phyloP scores from a whole-genome alignment of 192 early-diverging fungal species.

The Linnemannia elongata region DNA sequence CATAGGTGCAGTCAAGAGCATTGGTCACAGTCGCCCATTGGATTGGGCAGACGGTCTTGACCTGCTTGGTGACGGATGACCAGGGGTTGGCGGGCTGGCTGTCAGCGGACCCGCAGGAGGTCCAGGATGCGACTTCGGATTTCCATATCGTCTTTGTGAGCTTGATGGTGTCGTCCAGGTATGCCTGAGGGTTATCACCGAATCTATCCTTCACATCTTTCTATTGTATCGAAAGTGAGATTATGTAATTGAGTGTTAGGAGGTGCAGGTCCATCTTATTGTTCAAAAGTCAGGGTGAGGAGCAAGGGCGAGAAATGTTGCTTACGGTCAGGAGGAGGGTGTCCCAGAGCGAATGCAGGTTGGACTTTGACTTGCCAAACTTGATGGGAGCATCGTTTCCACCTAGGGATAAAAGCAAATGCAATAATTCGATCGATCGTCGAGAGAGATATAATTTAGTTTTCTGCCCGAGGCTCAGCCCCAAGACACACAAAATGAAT shows the following conservation, averaged over 20 bases:
- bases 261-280: not conserved
- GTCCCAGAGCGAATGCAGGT: constrained; percentile 57
- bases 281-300: not conserved
- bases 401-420: not conserved
- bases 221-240: constrained; percentile 12
- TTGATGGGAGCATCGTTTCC: constrained; percentile 49
- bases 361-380: constrained; percentile 42
- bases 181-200: constrained; percentile 35
- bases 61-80: constrained; percentile 12
- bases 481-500: not conserved
- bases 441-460: not conserved
- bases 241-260: not conserved
- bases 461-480: not conserved
- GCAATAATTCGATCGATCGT: not conserved
- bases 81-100: constrained; percentile 29
- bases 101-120: constrained; percentile 22
- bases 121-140: constrained; percentile 29
- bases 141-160: constrained; percentile 30
- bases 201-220: constrained; percentile 45
- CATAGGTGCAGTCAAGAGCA: constrained; percentile 52
- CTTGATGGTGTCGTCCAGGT: constrained; percentile 38
- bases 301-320: not conserved
- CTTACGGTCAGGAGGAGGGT: constrained; percentile 49
- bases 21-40: constrained; percentile 56
- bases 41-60: constrained; percentile 54